Evolutionary conservation across 2,329 filamentous ascomycete genomes (phyloP).

Genomic region (Ilyonectria destructans): DNA sequence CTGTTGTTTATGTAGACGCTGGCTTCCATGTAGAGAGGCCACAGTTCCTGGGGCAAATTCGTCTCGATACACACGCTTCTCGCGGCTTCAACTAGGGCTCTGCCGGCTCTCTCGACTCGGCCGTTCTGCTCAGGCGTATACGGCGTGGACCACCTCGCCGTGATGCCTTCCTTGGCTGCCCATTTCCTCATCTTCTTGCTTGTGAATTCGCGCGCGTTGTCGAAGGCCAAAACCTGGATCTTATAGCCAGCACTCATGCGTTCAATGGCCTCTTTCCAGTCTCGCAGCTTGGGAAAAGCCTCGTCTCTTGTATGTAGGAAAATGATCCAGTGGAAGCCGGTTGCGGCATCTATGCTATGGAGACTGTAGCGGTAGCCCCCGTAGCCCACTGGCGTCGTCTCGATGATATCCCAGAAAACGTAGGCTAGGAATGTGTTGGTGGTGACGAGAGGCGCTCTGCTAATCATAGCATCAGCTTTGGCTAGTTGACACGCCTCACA

Average conservation of each 20-base stretch:
- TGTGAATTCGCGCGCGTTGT: slow-evolving; percentile 4
- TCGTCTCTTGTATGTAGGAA: not conserved
- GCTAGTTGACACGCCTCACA: too few relatives aligned
- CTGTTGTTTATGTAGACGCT: not conserved
- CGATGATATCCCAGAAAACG: slow-evolving; percentile 2
- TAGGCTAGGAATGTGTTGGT: too few relatives aligned
- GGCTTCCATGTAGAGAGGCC: too few relatives aligned
- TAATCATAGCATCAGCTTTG: too few relatives aligned
- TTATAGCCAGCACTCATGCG: not conserved
- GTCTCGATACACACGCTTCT: slow-evolving; percentile 5
- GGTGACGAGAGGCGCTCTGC: too few relatives aligned
- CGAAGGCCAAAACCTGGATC: not conserved
- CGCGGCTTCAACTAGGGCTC: not conserved
- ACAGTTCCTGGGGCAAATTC: not conserved
- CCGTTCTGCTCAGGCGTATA: slow-evolving; percentile 4
- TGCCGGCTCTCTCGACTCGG: not conserved
- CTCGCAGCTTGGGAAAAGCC: not conserved
- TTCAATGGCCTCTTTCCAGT: not conserved
- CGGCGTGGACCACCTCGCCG: not conserved
- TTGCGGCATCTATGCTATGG: not conserved
- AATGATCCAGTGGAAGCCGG: not conserved
- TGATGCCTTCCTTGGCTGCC: not conserved
- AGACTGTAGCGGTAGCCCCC: not conserved
- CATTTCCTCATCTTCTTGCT: not conserved
- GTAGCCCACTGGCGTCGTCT: not conserved